Evolutionary conservation across 257 asterid genomes (phyloP).

Genomic region (Coffea eugenioides): DNA sequence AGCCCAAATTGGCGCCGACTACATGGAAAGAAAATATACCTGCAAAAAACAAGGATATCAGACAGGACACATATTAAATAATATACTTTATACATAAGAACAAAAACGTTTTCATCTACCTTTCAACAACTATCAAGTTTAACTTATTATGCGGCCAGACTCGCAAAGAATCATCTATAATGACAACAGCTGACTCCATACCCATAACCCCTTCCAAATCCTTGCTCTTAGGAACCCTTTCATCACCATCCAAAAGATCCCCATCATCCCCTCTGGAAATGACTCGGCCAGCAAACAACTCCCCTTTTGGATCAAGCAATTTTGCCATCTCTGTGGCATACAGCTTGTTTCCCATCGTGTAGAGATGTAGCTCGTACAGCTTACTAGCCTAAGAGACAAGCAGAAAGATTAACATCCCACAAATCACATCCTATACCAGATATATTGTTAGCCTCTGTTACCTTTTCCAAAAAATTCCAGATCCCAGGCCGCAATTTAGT

Average conservation of each 20-base stretch:
- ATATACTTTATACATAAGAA: not conserved
- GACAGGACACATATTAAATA: not conserved
- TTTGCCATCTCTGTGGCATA: slow-evolving; percentile 99
- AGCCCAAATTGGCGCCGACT: slow-evolving; percentile 97
- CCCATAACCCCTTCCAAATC: slow-evolving; percentile 98
- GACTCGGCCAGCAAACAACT: slow-evolving; percentile 91
- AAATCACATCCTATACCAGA: not conserved
- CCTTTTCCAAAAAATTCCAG: slow-evolving; percentile 98
- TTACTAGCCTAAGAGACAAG: slow-evolving; percentile 67
- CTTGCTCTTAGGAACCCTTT: slow-evolving; percentile 79
- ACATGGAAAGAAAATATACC: slow-evolving; percentile 96
- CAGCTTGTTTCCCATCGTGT: slow-evolving; percentile 96
- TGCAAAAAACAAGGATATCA: slow-evolving; percentile 24
- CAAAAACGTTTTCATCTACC: slow-evolving; percentile 39
- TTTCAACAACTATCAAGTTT: slow-evolving; percentile 87
- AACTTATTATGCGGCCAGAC: slow-evolving; percentile 95
- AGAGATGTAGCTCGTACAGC: slow-evolving; percentile 84
- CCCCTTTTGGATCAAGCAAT: slow-evolving; percentile 96
- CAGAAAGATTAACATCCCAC: not conserved
- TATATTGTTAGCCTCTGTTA: slow-evolving; percentile 17
- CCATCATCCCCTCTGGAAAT: slow-evolving; percentile 92
- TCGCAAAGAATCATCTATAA: slow-evolving; percentile 86
- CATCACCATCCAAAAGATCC: slow-evolving; percentile 79
- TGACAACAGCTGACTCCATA: slow-evolving; percentile 87
- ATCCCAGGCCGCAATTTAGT: slow-evolving; percentile 97